phyloP scores from a whole-genome alignment of 225 moss, liverwort and hornwort species.

The Antitrichia curtipendula region DNA sequence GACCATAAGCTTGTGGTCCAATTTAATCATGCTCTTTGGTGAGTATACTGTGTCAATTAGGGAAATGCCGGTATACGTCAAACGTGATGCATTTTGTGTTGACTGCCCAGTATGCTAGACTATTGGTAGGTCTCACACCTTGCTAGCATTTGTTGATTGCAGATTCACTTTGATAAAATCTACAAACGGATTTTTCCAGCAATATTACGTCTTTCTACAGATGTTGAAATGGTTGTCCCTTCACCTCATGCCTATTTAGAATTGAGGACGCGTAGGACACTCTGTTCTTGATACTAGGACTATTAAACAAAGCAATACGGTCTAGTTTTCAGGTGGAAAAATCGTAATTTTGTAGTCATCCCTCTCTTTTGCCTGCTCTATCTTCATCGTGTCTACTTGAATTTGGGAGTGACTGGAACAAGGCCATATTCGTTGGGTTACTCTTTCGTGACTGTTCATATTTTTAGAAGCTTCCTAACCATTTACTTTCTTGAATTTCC shows the following conservation, averaged over 20 bases:
- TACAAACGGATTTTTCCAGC: slow-evolving; percentile 76
- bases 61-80: background rate
- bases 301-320: background rate
- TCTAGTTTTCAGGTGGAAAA: background rate
- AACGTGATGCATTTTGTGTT: background rate
- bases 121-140: background rate
- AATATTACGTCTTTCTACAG: slow-evolving; percentile 75
- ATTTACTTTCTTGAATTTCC: background rate
- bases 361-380: background rate
- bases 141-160: background rate
- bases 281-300: background rate
- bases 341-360: background rate
- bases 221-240: slow-evolving; percentile 65
- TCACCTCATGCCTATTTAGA: background rate
- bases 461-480: background rate
- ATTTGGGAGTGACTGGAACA: background rate
- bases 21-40: background rate
- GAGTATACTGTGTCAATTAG: background rate
- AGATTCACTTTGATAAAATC: slow-evolving; percentile 82
- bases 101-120: background rate
- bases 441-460: background rate
- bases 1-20: background rate
- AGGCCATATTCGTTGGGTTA: background rate
- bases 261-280: background rate
- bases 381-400: background rate